Conservation (phyloP, 139 green algal genomes). For the Chlamydomonas urium region DNA sequence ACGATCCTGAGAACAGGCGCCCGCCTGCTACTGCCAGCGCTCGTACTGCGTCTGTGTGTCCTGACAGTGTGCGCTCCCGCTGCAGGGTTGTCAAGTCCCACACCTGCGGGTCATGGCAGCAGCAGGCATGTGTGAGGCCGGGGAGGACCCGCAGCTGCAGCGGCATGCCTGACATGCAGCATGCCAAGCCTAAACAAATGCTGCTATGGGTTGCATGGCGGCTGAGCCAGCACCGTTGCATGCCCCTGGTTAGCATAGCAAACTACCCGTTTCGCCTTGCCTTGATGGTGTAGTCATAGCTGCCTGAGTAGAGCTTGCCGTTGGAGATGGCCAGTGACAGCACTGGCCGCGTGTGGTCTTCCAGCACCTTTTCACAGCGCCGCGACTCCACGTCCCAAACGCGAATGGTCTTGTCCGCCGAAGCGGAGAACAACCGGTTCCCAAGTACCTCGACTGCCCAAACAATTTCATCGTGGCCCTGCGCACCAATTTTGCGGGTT, state of each 20-base stretch:
- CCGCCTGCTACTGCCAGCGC: constrained; percentile 64
- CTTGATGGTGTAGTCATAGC: constrained; percentile 91
- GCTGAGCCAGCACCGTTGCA: too few species aligned
- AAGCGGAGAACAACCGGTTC: constrained; percentile 74
- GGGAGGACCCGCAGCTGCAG: too few species aligned
- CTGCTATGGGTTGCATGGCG: too few species aligned
- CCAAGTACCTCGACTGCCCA: constrained; percentile 84
- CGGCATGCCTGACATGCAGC: too few species aligned
- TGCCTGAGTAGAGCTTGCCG: constrained; percentile 76
- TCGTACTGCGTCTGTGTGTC: constrained; percentile 86
- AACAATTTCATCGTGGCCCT: constrained; percentile 94
- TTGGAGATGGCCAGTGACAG: constrained; percentile 79
- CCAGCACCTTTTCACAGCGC: constrained; percentile 73
- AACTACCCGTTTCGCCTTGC: constrained; percentile 16
- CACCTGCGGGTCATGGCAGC: constrained; percentile 50
- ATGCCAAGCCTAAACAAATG: too few species aligned
- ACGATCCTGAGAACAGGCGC: constrained; percentile 71
- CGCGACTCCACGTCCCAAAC: constrained; percentile 78
- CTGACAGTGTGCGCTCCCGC: constrained; percentile 69
- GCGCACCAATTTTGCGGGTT: too few species aligned
- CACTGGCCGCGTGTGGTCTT: constrained; percentile 87
- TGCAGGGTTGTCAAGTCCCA: constrained; percentile 76
- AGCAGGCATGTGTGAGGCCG: too few species aligned
- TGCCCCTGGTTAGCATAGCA: too few species aligned
- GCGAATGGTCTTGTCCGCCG: constrained; percentile 87